Conservation (phyloP, 257 asterid genomes). For the Jasminum sambac region DNA sequence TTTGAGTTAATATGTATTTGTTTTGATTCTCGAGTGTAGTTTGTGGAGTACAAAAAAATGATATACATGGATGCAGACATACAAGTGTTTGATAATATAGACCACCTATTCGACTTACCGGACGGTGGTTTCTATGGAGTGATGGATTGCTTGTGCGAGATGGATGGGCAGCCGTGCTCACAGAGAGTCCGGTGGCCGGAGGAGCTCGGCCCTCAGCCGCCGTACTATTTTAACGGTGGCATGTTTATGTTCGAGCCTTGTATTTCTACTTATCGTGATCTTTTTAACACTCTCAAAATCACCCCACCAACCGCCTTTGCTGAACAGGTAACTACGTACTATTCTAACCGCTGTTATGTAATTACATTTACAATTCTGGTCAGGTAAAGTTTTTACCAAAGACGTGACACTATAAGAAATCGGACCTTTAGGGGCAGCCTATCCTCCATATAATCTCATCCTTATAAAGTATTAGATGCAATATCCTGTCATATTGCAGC, state of each 20-base stretch:
- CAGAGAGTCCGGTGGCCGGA: conserved; percentile 43
- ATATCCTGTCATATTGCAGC: too few species aligned
- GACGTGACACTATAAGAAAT: too few species aligned
- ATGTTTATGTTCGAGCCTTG: conserved; percentile 53
- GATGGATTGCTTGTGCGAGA: conserved; percentile 58
- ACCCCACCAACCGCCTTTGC: conserved; percentile 53
- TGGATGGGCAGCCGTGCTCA: conserved; percentile 43
- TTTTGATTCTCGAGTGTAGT: conserved; percentile 25
- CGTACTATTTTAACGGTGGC: conserved; percentile 51
- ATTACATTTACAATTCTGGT: too few species aligned
- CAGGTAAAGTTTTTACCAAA: too few species aligned
- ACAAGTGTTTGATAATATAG: conserved; percentile 52
- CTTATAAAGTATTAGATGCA: too few species aligned
- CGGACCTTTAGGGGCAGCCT: too few species aligned
- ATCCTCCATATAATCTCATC: too few species aligned
- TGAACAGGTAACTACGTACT: conserved; percentile 57
- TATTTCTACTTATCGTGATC: conserved; percentile 27
- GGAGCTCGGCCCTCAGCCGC: conserved; percentile 39
- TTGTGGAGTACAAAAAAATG: conserved; percentile 54
- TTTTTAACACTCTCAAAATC: conserved; percentile 30
- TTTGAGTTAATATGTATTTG: background rate
- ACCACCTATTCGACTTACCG: conserved; percentile 44
- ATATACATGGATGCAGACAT: conserved; percentile 60
- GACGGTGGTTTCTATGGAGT: conserved; percentile 48
- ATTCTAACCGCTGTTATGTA: too few species aligned